These are phyloP conservation scores for Beta macrorhiza DNA, from an alignment of 179 eudicot species.

Conservation along the genomic window DNA sequence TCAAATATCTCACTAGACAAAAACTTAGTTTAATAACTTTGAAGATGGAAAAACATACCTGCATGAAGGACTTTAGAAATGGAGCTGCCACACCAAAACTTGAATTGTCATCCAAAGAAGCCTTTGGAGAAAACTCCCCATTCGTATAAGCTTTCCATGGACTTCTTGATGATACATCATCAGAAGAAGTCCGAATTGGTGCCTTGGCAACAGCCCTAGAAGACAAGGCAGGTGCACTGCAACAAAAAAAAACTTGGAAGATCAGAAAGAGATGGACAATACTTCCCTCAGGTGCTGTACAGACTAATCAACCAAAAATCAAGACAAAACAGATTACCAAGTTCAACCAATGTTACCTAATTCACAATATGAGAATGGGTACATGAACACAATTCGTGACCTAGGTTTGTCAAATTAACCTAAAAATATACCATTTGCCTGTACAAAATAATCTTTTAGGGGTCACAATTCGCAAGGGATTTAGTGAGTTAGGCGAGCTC, in stretches of 20 bases:
- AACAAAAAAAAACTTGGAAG: background rate
- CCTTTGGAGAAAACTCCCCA: slow-evolving; percentile 66
- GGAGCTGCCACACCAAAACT: slow-evolving; percentile 89
- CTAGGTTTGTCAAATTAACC: too few species aligned
- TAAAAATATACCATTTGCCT: too few species aligned
- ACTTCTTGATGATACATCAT: slow-evolving; percentile 72
- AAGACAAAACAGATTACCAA: background rate
- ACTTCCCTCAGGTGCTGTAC: background rate
- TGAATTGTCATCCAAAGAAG: slow-evolving; percentile 66
- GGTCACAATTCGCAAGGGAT: too few species aligned
- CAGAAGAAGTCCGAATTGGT: slow-evolving; percentile 60
- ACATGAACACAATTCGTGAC: too few species aligned
- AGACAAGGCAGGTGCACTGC: slow-evolving; percentile 89
- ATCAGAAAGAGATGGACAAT: background rate
- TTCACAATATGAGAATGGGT: too few species aligned
- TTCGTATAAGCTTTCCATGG: slow-evolving; percentile 60
- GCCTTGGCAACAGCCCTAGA: slow-evolving; percentile 63
- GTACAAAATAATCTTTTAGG: too few species aligned
- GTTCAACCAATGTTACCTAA: too few species aligned
- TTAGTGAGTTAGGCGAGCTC: background rate
- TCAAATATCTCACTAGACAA: background rate
- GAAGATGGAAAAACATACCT: slow-evolving; percentile 43
- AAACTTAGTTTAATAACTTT: background rate
- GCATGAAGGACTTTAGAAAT: slow-evolving; percentile 90
- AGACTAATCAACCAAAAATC: background rate